phyloP scores from a whole-genome alignment of 2,329 filamentous ascomycete species.

The Sclerotinia sclerotiorum region DNA sequence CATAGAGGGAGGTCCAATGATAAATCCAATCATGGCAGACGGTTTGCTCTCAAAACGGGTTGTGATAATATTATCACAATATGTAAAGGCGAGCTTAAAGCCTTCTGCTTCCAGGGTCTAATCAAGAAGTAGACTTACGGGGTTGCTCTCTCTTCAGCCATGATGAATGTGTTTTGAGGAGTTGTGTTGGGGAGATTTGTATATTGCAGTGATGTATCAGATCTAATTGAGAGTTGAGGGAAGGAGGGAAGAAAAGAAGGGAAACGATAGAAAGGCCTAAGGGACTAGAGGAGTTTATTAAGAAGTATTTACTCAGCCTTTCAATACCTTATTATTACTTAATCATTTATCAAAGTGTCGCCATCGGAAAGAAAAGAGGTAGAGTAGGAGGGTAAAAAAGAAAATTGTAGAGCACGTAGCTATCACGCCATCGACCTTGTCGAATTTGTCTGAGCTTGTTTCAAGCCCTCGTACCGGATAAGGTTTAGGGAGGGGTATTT shows the following conservation, averaged over 20 bases:
- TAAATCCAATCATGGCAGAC: background rate
- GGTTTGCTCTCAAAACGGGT: background rate
- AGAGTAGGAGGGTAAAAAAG: conserved; percentile 1
- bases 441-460: conserved; percentile 2
- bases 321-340: conserved; percentile 16
- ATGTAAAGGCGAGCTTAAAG: background rate
- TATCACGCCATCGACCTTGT: conserved; percentile 22
- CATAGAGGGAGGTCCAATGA: too few species aligned
- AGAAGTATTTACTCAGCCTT: background rate
- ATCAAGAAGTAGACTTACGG: conserved; percentile 26
- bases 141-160: conserved; percentile 28
- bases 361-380: conserved; percentile 1
- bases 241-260: background rate
- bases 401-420: conserved; percentile 15
- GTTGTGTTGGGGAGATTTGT: background rate
- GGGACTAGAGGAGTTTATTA: background rate
- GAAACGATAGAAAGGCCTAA: background rate
- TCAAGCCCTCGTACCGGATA: conserved; percentile 4
- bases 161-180: conserved; percentile 20
- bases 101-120: background rate
- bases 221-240: background rate
- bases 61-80: background rate
- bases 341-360: conserved; percentile 16
- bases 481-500: conserved; percentile 23
- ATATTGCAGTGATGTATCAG: background rate